Percentiles rank a stretch among this genome's conserved stretches.
Conservation (phyloP, 495 filamentous ascomycete species). For the Annulohypoxylon maeteangense region DNA sequence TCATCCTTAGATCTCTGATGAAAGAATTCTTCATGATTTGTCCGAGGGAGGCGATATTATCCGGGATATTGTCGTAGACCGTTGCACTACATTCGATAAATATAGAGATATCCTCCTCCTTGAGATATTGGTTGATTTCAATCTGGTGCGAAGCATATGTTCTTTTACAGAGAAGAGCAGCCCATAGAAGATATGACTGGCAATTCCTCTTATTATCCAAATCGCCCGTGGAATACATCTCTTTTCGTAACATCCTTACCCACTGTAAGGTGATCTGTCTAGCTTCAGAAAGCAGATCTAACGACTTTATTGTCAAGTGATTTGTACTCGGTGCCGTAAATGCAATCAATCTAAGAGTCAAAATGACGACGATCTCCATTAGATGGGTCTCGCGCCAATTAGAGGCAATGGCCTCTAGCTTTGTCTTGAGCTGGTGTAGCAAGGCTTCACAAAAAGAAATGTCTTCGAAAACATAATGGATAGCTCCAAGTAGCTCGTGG, state of each 20-base stretch:
- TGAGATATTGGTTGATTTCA: neutral
- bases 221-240: conserved; percentile 56
- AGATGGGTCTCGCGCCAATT: conserved; percentile 65
- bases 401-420: conserved; percentile 52
- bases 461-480: conserved; percentile 60
- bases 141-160: conserved; percentile 55
- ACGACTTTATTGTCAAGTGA: neutral
- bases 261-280: conserved; percentile 50
- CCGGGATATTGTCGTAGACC: conserved; percentile 43
- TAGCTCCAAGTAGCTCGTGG: conserved; percentile 47
- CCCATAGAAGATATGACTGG: conserved; percentile 56
- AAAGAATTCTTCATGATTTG: conserved; percentile 28
- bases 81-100: conserved; percentile 47
- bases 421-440: conserved; percentile 52
- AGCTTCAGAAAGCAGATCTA: conserved; percentile 26
- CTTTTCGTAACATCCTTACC: conserved; percentile 56
- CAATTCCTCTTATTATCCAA: conserved; percentile 47
- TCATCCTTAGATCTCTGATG: conserved; percentile 45
- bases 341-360: conserved; percentile 48
- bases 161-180: conserved; percentile 61
- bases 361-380: conserved; percentile 60
- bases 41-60: conserved; percentile 28
- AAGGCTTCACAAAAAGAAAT: conserved; percentile 56
- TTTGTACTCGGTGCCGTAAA: conserved; percentile 24
- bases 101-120: conserved; percentile 24